phyloP scores from a whole-genome alignment of 2,329 filamentous ascomycete species.

The Botryotinia narcissicola region DNA sequence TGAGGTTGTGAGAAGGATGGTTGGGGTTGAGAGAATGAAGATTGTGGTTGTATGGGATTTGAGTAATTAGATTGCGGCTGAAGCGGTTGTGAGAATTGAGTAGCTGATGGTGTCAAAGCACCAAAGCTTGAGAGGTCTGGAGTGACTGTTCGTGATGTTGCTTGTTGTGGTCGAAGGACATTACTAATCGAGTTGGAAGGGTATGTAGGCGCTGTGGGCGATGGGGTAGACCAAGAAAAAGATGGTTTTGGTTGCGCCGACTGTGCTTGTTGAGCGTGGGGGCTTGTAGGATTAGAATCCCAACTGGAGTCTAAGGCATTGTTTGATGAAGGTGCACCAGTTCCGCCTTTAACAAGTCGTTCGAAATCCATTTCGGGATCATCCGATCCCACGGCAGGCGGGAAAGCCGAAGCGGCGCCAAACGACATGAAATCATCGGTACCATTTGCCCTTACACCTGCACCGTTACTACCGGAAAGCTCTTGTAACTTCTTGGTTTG shows the following conservation, averaged over 20 bases:
- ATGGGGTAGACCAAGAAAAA: constrained; percentile 65
- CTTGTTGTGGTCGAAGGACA: constrained; percentile 34
- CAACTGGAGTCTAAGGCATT: constrained; percentile 50
- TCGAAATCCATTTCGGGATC: constrained; percentile 84
- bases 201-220: constrained; percentile 41
- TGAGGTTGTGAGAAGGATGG: constrained; percentile 18
- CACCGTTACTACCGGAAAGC: constrained; percentile 59
- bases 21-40: constrained; percentile 39
- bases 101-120: constrained; percentile 55
- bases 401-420: constrained; percentile 58
- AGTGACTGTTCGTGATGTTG: constrained; percentile 54
- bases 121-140: constrained; percentile 57
- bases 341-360: constrained; percentile 77
- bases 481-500: constrained; percentile 87
- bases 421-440: constrained; percentile 70
- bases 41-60: constrained; percentile 13
- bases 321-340: constrained; percentile 35
- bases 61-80: constrained; percentile 30
- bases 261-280: constrained; percentile 40
- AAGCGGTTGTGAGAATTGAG: constrained; percentile 60
- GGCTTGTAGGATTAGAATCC: constrained; percentile 45
- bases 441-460: constrained; percentile 47
- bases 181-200: constrained; percentile 21
- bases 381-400: constrained; percentile 53
- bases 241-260: constrained; percentile 43